Conservation (phyloP, 257 asterid genomes). For the Capsicum chinense region DNA sequence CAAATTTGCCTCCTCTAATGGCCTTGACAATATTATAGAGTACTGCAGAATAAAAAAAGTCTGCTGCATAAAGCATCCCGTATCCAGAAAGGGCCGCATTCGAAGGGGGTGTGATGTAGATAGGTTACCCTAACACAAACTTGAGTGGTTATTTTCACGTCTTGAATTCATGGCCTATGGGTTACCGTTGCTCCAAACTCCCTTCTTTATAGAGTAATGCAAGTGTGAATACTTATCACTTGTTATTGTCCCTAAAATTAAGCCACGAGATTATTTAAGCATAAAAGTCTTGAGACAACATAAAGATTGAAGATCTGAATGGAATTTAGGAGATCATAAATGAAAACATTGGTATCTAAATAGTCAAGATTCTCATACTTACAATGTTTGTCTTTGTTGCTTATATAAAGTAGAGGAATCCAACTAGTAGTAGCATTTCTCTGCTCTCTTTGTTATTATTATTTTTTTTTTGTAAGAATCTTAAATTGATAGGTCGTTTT, state of each 20-base stretch:
- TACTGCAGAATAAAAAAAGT: too few relatives aligned
- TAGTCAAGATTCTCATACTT: slow-evolving; percentile 74
- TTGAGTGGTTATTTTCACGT: too few relatives aligned
- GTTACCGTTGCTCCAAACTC: too few relatives aligned
- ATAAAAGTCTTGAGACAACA: slow-evolving; percentile 8
- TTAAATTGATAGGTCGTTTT: not conserved
- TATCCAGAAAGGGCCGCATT: too few relatives aligned
- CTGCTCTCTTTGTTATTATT: not conserved
- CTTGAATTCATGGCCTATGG: too few relatives aligned
- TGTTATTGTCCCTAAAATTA: slow-evolving; percentile 33
- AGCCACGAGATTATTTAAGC: not conserved
- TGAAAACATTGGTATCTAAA: slow-evolving; percentile 29
- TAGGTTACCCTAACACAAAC: too few relatives aligned
- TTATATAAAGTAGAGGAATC: not conserved
- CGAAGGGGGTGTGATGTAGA: too few relatives aligned
- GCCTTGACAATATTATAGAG: too few relatives aligned
- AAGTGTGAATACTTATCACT: not conserved
- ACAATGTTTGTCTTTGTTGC: slow-evolving; percentile 19
- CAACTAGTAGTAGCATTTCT: not conserved
- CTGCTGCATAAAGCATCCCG: too few relatives aligned
- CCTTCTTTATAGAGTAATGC: too few relatives aligned
- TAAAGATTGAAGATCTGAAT: slow-evolving; percentile 44
- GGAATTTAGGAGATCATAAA: slow-evolving; percentile 31
- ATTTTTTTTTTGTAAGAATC: not conserved
- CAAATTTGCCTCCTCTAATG: too few relatives aligned